Conservation (phyloP, 73 alveolate genomes). For the Effrenium voratum region DNA sequence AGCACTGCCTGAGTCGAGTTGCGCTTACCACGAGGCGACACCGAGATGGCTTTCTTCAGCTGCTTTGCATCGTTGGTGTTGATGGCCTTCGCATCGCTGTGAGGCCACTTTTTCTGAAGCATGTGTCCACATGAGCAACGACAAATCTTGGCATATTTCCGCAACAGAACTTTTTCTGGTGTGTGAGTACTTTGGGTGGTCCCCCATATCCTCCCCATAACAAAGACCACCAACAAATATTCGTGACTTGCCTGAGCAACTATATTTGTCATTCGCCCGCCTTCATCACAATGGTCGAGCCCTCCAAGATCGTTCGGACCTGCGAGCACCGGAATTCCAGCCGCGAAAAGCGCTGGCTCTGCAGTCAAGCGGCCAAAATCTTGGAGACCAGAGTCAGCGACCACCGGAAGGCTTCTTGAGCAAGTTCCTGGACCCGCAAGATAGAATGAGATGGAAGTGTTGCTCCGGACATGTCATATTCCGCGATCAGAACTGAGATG, state of each 20-base stretch:
- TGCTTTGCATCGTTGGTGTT: slow-evolving; percentile 92
- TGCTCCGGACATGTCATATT: no score
- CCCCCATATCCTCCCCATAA: no score
- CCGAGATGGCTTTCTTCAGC: slow-evolving; percentile 73
- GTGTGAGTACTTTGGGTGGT: no score
- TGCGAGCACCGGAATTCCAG: not conserved
- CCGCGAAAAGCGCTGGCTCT: not conserved
- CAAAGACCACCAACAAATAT: no score
- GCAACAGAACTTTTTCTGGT: no score
- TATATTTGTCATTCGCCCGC: not conserved
- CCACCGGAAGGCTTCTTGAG: slow-evolving; percentile 93
- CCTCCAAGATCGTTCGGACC: slow-evolving; percentile 70
- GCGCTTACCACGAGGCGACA: slow-evolving; percentile 83
- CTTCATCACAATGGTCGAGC: slow-evolving; percentile 87
- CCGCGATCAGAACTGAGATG: no score
- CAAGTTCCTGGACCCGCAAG: slow-evolving; percentile 42
- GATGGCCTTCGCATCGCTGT: slow-evolving; percentile 90
- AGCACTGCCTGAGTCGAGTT: not conserved
- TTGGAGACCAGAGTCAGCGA: slow-evolving; percentile 76
- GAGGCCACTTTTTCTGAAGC: no score
- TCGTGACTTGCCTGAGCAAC: no score
- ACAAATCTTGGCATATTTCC: no score
- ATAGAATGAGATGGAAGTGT: no score
- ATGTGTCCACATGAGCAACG: no score
- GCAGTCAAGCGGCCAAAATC: slow-evolving; percentile 45